These are phyloP conservation scores for Sporothrix protearum DNA, from an alignment of 2,329 filamentous ascomycete species.

Conservation along the genomic window DNA sequence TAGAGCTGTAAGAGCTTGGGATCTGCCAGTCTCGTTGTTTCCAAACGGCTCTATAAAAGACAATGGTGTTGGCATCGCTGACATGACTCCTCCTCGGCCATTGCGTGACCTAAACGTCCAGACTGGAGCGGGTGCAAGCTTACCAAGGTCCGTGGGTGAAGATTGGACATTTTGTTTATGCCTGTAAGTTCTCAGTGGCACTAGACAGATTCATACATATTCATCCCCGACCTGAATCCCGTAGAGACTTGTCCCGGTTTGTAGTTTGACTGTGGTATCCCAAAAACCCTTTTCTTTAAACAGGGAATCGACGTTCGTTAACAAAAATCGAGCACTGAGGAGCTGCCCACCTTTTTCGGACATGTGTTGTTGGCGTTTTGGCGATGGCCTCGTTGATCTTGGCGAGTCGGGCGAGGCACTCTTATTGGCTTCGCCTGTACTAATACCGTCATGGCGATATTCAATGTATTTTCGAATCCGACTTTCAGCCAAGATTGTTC, in stretches of 20 bases:
- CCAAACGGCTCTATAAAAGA: background rate
- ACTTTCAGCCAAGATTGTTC: background rate
- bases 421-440: background rate
- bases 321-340: no score
- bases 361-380: background rate
- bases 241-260: no score
- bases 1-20: background rate
- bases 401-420: background rate
- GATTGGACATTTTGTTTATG: no score
- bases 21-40: background rate
- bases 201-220: no score
- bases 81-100: background rate
- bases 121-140: no score
- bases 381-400: background rate
- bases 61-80: background rate
- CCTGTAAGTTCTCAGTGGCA: no score
- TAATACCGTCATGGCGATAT: background rate
- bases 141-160: no score
- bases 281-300: no score
- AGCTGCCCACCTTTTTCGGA: background rate
- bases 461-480: background rate
- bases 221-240: no score
- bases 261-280: no score
- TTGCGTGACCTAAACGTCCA: background rate
- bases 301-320: no score